Evolutionary conservation across 164 flowering plant species (phyloP).

Genomic region (Echeveria elegans): DNA sequence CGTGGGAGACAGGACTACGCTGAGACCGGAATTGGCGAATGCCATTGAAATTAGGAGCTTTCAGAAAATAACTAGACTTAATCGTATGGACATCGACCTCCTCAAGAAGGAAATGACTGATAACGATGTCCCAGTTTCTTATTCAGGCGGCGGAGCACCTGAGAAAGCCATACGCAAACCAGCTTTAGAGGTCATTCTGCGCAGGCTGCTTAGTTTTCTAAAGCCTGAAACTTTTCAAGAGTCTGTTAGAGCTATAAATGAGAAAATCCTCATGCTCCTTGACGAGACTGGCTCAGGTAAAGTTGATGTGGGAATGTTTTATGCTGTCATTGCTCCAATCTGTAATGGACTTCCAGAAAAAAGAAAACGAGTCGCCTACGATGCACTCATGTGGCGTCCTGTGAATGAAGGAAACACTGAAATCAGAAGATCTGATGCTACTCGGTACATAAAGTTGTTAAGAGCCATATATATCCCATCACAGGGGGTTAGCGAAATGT

Average conservation of each 20-base stretch:
- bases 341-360: constrained; percentile 67
- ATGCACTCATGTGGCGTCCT: constrained; percentile 89
- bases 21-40: constrained; percentile 56
- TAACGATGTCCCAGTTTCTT: constrained; percentile 70
- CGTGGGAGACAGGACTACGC: constrained; percentile 49
- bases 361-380: constrained; percentile 73
- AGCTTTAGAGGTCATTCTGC: constrained; percentile 63
- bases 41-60: constrained; percentile 83
- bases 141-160: constrained; percentile 79
- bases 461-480: constrained; percentile 78
- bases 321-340: constrained; percentile 76
- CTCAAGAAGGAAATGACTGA: constrained; percentile 78
- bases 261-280: constrained; percentile 61
- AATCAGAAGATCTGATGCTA: constrained; percentile 61
- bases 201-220: constrained; percentile 54
- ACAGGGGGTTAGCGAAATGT: constrained; percentile 63
- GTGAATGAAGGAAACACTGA: constrained; percentile 56
- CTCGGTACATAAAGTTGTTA: constrained; percentile 54
- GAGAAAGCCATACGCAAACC: constrained; percentile 85
- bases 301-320: constrained; percentile 90
- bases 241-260: constrained; percentile 86
- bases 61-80: constrained; percentile 77
- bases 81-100: constrained; percentile 63
- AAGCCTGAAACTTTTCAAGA: constrained; percentile 94
- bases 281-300: constrained; percentile 72